Evolutionary conservation across 805 yeast species (phyloP).

Genomic region (Teunomyces aglyptinius): DNA sequence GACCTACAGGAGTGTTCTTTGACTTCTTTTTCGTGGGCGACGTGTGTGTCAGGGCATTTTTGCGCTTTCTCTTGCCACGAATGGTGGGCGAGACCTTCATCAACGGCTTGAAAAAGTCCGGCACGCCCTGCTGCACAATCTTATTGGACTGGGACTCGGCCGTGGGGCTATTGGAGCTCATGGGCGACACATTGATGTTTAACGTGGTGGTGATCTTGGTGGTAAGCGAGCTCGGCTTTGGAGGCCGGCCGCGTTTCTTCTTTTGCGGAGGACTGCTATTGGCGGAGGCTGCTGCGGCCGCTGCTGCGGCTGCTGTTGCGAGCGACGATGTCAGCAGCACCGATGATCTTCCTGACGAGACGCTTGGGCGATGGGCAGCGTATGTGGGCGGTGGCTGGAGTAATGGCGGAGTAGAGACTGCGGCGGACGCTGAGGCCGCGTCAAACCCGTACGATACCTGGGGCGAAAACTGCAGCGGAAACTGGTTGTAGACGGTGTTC

Average conservation of each 20-base stretch:
- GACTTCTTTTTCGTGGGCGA: conserved; percentile 8
- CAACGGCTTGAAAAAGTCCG: conserved; percentile 43
- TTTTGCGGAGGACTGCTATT: conserved; percentile 24
- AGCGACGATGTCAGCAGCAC: neutral
- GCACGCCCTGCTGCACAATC: conserved; percentile 39
- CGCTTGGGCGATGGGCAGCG: neutral
- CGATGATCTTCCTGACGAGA: neutral
- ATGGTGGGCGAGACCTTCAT: conserved; percentile 40
- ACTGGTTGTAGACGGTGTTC: neutral
- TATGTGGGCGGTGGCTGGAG: neutral
- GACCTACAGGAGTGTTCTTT: neutral
- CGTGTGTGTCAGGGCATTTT: conserved; percentile 8
- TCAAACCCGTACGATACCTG: neutral
- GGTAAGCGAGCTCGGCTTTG: conserved; percentile 37
- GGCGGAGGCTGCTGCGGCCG: neutral
- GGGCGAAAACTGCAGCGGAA: neutral
- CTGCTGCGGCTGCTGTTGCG: neutral
- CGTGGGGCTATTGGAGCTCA: conserved; percentile 31
- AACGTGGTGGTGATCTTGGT: conserved; percentile 39
- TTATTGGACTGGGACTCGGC: conserved; percentile 40
- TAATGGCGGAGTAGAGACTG: neutral
- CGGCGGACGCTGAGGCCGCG: too few relatives aligned
- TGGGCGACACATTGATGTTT: conserved; percentile 41
- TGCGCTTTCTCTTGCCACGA: conserved; percentile 9
- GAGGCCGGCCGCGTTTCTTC: conserved; percentile 46